Evolutionary conservation across 2,329 filamentous ascomycete species (phyloP), one percentile per base, ranked within the genome.

Genomic region (Colletotrichum tanaceti): DNA sequence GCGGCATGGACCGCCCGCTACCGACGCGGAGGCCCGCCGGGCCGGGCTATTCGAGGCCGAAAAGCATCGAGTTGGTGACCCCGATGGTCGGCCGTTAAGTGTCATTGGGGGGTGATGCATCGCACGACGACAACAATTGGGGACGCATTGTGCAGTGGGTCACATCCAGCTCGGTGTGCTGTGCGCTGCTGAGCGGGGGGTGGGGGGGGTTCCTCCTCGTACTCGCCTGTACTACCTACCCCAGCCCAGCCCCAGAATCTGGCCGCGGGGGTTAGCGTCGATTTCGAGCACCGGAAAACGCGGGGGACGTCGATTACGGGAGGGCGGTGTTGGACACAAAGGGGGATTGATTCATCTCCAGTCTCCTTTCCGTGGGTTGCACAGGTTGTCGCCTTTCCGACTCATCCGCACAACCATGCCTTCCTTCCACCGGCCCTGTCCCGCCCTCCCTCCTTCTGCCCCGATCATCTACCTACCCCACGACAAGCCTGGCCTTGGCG

Each of bases 61-160:
- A 85, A 78, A 89, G 87, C 78, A 88, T 89, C 73, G 87, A 90
- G 78, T 81, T 90, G 24, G 87, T 90, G 52, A 89, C 87, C 58
- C 88, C 88, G 41, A 84, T 88, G 77, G 75, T 86, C 72, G 81
- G 85, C 60, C 82, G 84, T 73, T 88, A 73, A 76, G 20, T 35
- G 7, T 11, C 53, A n/a, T 39, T 52, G 35, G 39, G 39, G 54
- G 35, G 53, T 6, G 4, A 41, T n/a, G 3, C 54, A 39, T 50
- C 18, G 32, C 46, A 65, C 55, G 62, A 65, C n/a, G 24, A 24
- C 32, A 38, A 16, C 28, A 22, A 22, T 39, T 20, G n/a, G 38
- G 24, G 24, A 47, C 54, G 35, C n/a, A 38, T 22, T 55, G 16
- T 32, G 43, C 44, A 24, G n/a, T 43, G 44, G 20, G 50, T 54